Base-by-base conservation (phyloP, 257 asterid species). In the Gentiana macrophylla region DNA sequence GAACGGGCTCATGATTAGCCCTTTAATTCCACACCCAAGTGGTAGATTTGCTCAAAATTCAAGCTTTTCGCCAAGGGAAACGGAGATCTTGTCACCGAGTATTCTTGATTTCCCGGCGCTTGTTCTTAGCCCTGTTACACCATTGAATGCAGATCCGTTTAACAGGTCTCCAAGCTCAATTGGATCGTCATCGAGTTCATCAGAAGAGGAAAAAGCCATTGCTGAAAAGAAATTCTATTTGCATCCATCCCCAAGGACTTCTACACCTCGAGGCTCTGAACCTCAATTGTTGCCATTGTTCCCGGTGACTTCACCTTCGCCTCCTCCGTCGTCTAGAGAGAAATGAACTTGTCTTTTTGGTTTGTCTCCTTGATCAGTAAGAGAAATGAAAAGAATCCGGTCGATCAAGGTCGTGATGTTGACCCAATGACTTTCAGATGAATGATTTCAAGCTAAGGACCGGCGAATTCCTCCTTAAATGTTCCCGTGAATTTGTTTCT, bases 191-290 rank as follows among this genome's bases (percentile, higher is more conserved):
- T 41, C 46, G 0, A 41, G 46, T 4, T 41, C 46, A 5, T 35
- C 74, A 49, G 89, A 80, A 54, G 96, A 88, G 53, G 96, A 88
- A 35, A 82, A 60, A 44, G 96, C 96, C 12, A 88, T 88, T 7
- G 94, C 94, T 24, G 90, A 84, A 77, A 88, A 88, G 90, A 84
- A 88, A 37, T 88, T 88, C 44, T 88, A 84, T 71, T 63, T 88
- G 54, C 96, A 79, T 61, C 94, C 93, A 0, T 82, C 94, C 5
- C 90, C 96, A 12, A 67, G 82, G 67, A 67, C 77, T 37, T 24
- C 59, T 0, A 62, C 77, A 10, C 69, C 84, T 1, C 61, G 74
- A 49, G 74, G 69, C 44, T 72, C 69, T 12, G 75, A 74, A 53
- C 96, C 94, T 6, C 90, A 75, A 65, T 79, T 88, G 7, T 45